Evolutionary conservation across 257 asterid species (phyloP).

Genomic region (Jaltomata sinuosa): DNA sequence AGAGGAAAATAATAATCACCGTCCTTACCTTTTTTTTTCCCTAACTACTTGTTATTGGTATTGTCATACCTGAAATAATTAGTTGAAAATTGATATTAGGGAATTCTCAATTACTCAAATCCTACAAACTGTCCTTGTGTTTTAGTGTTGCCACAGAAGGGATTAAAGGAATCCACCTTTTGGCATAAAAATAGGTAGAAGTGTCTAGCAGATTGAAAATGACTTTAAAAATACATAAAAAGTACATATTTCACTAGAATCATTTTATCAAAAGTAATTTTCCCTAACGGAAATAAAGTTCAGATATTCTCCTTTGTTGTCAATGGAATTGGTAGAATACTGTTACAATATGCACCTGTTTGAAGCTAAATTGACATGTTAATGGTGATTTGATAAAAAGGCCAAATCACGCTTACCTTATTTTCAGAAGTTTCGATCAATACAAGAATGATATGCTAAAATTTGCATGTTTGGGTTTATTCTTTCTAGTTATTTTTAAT

Average conservation of each 20-base stretch:
- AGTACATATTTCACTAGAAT: not conserved
- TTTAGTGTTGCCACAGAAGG: not conserved
- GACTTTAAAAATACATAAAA: not conserved
- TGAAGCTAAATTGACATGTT: not conserved
- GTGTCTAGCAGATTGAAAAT: not conserved
- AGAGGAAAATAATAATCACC: constrained; percentile 3
- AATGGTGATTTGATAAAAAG: not conserved
- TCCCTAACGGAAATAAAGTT: not conserved
- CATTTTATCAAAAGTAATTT: not conserved
- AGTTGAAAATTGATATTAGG: not conserved
- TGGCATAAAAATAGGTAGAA: not conserved
- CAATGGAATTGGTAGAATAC: not conserved
- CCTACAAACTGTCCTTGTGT: not conserved
- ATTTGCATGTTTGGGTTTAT: not conserved
- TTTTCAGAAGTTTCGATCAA: not conserved
- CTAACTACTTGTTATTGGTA: not conserved
- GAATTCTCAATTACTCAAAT: not conserved
- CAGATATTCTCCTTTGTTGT: not conserved
- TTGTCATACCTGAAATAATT: not conserved
- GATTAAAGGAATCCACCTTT: not conserved
- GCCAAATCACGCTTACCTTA: not conserved
- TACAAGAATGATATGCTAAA: not conserved
- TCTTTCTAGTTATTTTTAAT: not conserved
- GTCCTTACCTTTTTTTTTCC: not conserved
- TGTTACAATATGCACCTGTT: not conserved